Conservation (phyloP, 495 filamentous ascomycete species). For the Annulohypoxylon moriforme region DNA sequence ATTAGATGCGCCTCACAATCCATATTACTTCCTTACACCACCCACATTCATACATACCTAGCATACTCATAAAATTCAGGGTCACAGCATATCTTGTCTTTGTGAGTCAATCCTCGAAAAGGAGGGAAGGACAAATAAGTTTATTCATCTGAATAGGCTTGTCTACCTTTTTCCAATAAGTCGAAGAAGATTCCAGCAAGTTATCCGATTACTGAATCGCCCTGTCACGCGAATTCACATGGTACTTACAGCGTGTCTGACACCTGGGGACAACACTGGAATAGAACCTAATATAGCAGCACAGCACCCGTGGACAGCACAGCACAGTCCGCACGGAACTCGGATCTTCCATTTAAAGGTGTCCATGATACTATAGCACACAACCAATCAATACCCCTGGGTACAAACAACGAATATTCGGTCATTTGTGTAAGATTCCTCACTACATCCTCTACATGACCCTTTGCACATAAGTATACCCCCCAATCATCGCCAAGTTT, state of each 20-base stretch:
- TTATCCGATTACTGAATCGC: neutral
- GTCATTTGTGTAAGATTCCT: conserved; percentile 19
- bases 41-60: neutral
- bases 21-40: conserved; percentile 1
- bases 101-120: conserved; percentile 14
- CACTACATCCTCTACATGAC: conserved; percentile 17
- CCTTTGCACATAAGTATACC: conserved; percentile 23
- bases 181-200: conserved; percentile 9
- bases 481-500: conserved; percentile 34
- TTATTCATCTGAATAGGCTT: neutral
- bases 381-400: conserved; percentile 17
- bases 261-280: neutral
- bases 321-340: conserved; percentile 14
- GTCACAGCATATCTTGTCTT: conserved; percentile 12
- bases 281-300: neutral
- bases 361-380: neutral
- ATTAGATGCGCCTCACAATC: conserved; percentile 24
- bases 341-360: conserved; percentile 26
- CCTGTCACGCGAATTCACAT: neutral
- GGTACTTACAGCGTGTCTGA: neutral
- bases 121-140: neutral
- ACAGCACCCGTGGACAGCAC: neutral
- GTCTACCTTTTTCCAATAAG: neutral
- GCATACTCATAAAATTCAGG: neutral
- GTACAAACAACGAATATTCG: conserved; percentile 13